Conservation (phyloP, 2,329 filamentous ascomycete genomes). For the Monosporascus sp. region DNA sequence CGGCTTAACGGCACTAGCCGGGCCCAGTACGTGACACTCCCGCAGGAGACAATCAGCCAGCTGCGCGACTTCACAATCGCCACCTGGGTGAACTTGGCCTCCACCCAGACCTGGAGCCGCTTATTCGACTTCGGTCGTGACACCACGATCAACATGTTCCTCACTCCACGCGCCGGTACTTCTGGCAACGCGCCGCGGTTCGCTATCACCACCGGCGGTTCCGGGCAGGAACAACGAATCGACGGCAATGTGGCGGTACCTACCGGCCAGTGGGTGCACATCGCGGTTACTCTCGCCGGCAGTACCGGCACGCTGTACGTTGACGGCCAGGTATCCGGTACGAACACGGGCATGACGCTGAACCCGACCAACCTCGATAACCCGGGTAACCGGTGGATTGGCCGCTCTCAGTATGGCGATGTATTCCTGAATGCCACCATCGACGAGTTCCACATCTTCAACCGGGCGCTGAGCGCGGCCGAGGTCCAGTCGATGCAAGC, state of each 20-base stretch:
- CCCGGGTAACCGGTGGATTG: slow-evolving; percentile 18
- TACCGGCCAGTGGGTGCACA: slow-evolving; percentile 11
- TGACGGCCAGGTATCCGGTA: slow-evolving; percentile 11
- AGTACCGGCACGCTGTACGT: slow-evolving; percentile 12
- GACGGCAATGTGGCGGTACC: slow-evolving; percentile 10
- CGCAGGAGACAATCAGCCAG: slow-evolving; percentile 17
- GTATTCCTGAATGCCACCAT: slow-evolving; percentile 11
- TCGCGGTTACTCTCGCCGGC: slow-evolving; percentile 11
- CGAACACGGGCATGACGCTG: slow-evolving; percentile 10
- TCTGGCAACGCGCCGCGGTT: slow-evolving; percentile 10
- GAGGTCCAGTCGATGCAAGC: slow-evolving; percentile 12
- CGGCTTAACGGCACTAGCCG: slow-evolving; percentile 2
- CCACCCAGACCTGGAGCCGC: slow-evolving; percentile 8
- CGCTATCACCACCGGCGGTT: slow-evolving; percentile 14
- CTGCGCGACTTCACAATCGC: slow-evolving; percentile 16
- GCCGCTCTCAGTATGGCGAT: slow-evolving; percentile 14
- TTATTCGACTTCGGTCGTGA: slow-evolving; percentile 18
- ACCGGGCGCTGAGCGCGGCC: slow-evolving; percentile 10
- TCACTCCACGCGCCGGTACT: slow-evolving; percentile 9
- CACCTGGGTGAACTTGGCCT: slow-evolving; percentile 12
- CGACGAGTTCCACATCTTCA: slow-evolving; percentile 18
- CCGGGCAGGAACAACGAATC: slow-evolving; percentile 10
- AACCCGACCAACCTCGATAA: slow-evolving; percentile 11
- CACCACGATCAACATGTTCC: slow-evolving; percentile 13
- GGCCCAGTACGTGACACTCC: slow-evolving; percentile 13